Conservation (phyloP, 257 asterid genomes). For the Verbena officinalis region DNA sequence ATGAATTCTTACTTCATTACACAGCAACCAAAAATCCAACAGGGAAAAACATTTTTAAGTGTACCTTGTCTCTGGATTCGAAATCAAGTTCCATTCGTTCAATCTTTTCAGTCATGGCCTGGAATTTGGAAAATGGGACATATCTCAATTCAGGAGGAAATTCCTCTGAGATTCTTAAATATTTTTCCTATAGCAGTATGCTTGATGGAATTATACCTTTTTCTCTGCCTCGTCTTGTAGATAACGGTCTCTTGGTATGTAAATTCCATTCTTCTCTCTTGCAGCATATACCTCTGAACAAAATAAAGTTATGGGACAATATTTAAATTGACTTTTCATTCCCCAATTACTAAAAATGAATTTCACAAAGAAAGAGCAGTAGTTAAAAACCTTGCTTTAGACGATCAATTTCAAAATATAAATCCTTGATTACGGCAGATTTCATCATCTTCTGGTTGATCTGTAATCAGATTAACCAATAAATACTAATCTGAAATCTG, state of each 20-base stretch:
- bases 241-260: slow-evolving; percentile 95
- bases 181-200: slow-evolving; percentile 16
- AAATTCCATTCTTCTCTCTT: slow-evolving; percentile 96
- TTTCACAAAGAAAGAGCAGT: slow-evolving; percentile 3
- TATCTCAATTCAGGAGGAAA: slow-evolving; percentile 19
- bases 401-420: slow-evolving; percentile 82
- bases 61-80: slow-evolving; percentile 94
- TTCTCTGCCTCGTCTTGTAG: slow-evolving; percentile 99
- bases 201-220: slow-evolving; percentile 52
- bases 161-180: slow-evolving; percentile 3
- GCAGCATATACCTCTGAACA: slow-evolving; percentile 96
- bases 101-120: slow-evolving; percentile 97
- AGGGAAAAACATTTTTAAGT: slow-evolving; percentile 23
- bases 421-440: slow-evolving; percentile 69
- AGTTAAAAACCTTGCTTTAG: slow-evolving; percentile 83
- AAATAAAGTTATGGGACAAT: slow-evolving; percentile 23
- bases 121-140: slow-evolving; percentile 23
- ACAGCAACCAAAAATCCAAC: slow-evolving; percentile 13
- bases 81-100: slow-evolving; percentile 92
- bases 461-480: slow-evolving; percentile 47
- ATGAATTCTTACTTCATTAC: slow-evolving; percentile 6
- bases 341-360: background rate
- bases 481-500: slow-evolving; percentile 1
- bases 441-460: slow-evolving; percentile 92
- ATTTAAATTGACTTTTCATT: slow-evolving; percentile 4